Evolutionary conservation across 139 green algal species (phyloP), one percentile per base, ranked within the genome.

Genomic region (Gonium pectorale): DNA sequence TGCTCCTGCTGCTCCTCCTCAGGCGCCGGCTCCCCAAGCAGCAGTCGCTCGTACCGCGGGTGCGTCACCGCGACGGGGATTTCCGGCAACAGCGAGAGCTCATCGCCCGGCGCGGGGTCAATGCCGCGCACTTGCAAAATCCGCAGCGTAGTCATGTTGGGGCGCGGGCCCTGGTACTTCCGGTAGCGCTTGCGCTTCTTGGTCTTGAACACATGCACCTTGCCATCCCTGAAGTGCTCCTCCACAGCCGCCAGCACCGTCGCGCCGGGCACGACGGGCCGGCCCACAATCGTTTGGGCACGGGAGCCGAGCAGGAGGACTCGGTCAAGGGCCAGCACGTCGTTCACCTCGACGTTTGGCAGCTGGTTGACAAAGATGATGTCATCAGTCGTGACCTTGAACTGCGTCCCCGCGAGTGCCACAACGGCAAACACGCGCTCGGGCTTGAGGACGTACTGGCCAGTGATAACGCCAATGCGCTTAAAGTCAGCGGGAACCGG

Each of bases 121-220:
- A 82, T 82, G 21, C 75, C 75, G 11, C 75, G 75, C 24, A 93
- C 52, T 38, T 91, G 60, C 40, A 92, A 67, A 2, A 93, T 78
- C 5, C 90, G 86, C 31, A 93, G 82, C 44, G 82, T 77, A 5
- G 88, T 93, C 37, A 93, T 43, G 19, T 85, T 59, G 3, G 64
- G 46, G 1, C 89, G 81, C 41, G 83, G 79, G 8, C 73, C 87
- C 33, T 88, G 38, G 38, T 90, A 88, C 84, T 89, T 90, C 26
- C 29, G 75, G 71, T 92, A 93, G 29, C 82, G 60, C 74, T 94
- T 92, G 43, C 83, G 70, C 7, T 68, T 66, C 68, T 92, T 90
- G 54, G 90, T 91, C 73, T 91, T 91, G 80, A 91, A 92, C 46
- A 91, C 87, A 54, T 90, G 80, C 68, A 91, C 79, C 82, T 93